Evolutionary conservation across 192 early-diverging fungal genomes (phyloP).

Genomic region (Podila horticola): DNA sequence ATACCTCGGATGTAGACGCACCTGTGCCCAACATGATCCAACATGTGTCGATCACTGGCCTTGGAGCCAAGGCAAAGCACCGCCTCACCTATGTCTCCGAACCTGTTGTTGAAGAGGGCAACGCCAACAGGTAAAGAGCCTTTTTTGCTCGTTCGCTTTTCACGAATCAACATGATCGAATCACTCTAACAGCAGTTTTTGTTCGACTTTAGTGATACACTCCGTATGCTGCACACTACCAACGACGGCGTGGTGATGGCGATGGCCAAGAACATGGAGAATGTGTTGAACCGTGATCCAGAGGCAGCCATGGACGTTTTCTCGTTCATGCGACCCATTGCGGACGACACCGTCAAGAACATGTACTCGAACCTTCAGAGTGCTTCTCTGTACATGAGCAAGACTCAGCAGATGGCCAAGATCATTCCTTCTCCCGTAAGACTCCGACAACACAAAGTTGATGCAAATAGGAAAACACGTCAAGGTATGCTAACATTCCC

Average conservation of each 20-base stretch:
- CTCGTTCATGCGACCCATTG: conserved; percentile 55
- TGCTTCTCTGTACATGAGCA: conserved; percentile 51
- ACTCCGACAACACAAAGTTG: no score
- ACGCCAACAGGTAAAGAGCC: conserved; percentile 15
- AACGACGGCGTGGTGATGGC: conserved; percentile 50
- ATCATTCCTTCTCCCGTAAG: conserved; percentile 60
- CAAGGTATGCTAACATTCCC: neutral
- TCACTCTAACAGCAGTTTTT: neutral
- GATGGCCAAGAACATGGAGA: conserved; percentile 43
- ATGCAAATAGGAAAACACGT: no score
- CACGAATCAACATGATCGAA: neutral
- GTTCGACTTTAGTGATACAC: conserved; percentile 10
- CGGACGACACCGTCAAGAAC: conserved; percentile 47
- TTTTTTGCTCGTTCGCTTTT: neutral
- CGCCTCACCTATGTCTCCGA: conserved; percentile 42
- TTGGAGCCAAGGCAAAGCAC: conserved; percentile 51
- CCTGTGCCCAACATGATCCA: conserved; percentile 34
- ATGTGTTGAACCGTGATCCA: conserved; percentile 16
- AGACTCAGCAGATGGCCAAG: conserved; percentile 62
- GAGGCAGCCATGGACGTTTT: conserved; percentile 51
- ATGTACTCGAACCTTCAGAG: conserved; percentile 60
- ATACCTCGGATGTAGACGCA: conserved; percentile 25
- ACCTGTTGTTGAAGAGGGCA: conserved; percentile 28
- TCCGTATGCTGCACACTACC: conserved; percentile 47
- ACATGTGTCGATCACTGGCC: conserved; percentile 28